Evolutionary conservation across 2,329 filamentous ascomycete genomes (phyloP).

Genomic region (Neodidymelliopsis sp.): DNA sequence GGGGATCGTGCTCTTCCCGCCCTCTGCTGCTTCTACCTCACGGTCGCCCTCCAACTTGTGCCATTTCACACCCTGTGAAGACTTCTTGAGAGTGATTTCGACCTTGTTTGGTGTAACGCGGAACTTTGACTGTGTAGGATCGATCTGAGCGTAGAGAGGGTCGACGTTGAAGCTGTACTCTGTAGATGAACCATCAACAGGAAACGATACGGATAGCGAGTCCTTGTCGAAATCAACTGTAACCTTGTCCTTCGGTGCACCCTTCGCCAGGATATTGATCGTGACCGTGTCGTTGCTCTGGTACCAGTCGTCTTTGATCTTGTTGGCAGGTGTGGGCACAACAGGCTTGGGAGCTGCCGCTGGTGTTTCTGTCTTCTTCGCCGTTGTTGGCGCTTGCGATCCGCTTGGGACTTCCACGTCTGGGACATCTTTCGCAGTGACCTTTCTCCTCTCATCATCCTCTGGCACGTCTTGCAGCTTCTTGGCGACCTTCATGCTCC

Average conservation of each 20-base stretch:
- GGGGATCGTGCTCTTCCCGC: slow-evolving; percentile 22
- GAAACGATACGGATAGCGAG: slow-evolving; percentile 66
- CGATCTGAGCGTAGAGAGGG: slow-evolving; percentile 72
- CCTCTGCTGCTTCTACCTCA: slow-evolving; percentile 18
- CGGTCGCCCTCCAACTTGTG: slow-evolving; percentile 59
- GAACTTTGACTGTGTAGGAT: slow-evolving; percentile 66
- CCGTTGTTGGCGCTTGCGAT: slow-evolving; percentile 11
- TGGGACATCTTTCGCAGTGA: slow-evolving; percentile 59
- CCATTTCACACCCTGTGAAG: slow-evolving; percentile 72
- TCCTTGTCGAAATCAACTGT: slow-evolving; percentile 60
- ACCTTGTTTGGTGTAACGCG: slow-evolving; percentile 79
- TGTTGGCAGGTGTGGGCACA: slow-evolving; percentile 58
- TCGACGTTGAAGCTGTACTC: slow-evolving; percentile 69
- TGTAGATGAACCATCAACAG: slow-evolving; percentile 58
- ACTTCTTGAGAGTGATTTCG: slow-evolving; percentile 77
- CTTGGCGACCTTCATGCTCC: slow-evolving; percentile 63
- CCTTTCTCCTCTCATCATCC: slow-evolving; percentile 55
- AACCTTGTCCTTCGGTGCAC: slow-evolving; percentile 64
- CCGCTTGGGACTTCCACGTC: slow-evolving; percentile 55
- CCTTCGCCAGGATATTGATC: slow-evolving; percentile 71
- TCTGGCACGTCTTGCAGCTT: slow-evolving; percentile 61
- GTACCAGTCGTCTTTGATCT: slow-evolving; percentile 74
- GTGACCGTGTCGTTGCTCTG: slow-evolving; percentile 68
- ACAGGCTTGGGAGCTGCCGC: slow-evolving; percentile 33
- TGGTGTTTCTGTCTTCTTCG: slow-evolving; percentile 6